Conservation (phyloP, 306 rosid species). For the Malus domestica region ASM211411v1 NC_041790.1:25400001-25400500, state of each 20-base stretch:
- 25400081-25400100: slow-evolving; percentile 72
- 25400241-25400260: too few relatives aligned
- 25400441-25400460: slow-evolving; percentile 95
- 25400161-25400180: neutral
- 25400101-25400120: slow-evolving; percentile 93
- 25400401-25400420: slow-evolving; percentile 98
- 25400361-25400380: slow-evolving; percentile 92
- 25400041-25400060: slow-evolving; percentile 43
- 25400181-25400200: neutral
- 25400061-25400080: slow-evolving; percentile 68
- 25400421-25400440: slow-evolving; percentile 90
- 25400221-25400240: too few relatives aligned
- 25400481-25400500: slow-evolving; percentile 99
- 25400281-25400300: slow-evolving; percentile 43
- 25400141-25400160: slow-evolving; percentile 41
- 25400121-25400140: slow-evolving; percentile 65
- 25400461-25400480: slow-evolving; percentile 94
- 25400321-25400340: slow-evolving; percentile 77
- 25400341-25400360: slow-evolving; percentile 98
- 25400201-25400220: too few relatives aligned
- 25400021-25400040: slow-evolving; percentile 35
- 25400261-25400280: neutral
- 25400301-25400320: slow-evolving; percentile 72
- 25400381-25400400: slow-evolving; percentile 92
- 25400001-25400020: neutral